phyloP scores from a whole-genome alignment of 2,329 filamentous ascomycete species.

The Teratosphaeriaceae sp. region DNA sequence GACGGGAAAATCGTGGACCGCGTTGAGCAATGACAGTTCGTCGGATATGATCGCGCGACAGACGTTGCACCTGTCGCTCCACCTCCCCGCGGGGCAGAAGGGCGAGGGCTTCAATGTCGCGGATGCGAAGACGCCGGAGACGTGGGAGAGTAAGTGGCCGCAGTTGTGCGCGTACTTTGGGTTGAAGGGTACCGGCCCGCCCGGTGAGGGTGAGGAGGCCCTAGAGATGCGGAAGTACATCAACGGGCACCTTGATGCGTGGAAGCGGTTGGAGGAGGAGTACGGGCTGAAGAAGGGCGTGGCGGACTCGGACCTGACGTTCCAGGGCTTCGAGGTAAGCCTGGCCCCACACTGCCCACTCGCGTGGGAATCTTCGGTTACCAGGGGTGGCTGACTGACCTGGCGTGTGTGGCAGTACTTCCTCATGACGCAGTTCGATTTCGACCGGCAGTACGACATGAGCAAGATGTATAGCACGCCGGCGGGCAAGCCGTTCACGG shows the following conservation, averaged over 20 bases:
- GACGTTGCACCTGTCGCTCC: conserved; percentile 17
- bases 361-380: too few relatives aligned
- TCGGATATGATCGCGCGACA: conserved; percentile 29
- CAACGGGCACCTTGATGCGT: conserved; percentile 26
- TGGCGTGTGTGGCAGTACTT: conserved; percentile 29
- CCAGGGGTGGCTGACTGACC: too few relatives aligned
- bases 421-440: conserved; percentile 38
- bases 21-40: conserved; percentile 29
- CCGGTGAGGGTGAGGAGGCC: conserved; percentile 15
- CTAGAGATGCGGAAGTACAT: conserved; percentile 32
- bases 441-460: conserved; percentile 42
- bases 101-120: conserved; percentile 21
- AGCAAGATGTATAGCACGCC: conserved; percentile 34
- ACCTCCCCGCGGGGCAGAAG: conserved; percentile 8
- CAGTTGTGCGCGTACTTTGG: conserved; percentile 18
- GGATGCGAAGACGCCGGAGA: conserved; percentile 15
- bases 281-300: conserved; percentile 34
- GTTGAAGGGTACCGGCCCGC: conserved; percentile 15
- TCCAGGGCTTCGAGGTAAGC: conserved; percentile 32
- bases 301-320: conserved; percentile 31
- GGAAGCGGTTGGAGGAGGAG: conserved; percentile 28
- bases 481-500: conserved; percentile 29
- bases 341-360: background rate
- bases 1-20: conserved; percentile 25
- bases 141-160: conserved; percentile 20